phyloP scores from a whole-genome alignment of 1,284 basidiomycete species.

The Puccinia novopanici region DNA sequence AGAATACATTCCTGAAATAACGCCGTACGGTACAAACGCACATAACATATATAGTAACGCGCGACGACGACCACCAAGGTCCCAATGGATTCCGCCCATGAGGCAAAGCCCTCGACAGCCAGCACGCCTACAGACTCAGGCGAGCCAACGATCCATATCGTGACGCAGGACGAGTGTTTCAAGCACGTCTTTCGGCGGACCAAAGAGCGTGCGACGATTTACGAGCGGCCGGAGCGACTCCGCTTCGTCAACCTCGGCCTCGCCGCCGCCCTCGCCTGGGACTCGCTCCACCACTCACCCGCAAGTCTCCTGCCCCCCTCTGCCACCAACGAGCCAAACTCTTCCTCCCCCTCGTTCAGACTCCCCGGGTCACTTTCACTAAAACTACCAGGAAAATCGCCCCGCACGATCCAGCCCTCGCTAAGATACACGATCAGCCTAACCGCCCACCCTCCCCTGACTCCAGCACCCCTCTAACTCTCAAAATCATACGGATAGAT shows the following conservation, averaged over 20 bases:
- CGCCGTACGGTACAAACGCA: too few species aligned
- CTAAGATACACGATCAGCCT: constrained; percentile 14
- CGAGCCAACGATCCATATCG: constrained; percentile 5
- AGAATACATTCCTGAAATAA: not conserved
- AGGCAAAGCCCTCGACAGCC: not conserved
- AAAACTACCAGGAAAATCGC: constrained; percentile 13
- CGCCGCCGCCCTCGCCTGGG: constrained; percentile 29
- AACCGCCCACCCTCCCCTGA: constrained; percentile 4
- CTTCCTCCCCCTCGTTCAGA: not conserved
- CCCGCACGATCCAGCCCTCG: constrained; percentile 10
- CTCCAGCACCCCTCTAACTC: not conserved
- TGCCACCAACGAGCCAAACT: not conserved
- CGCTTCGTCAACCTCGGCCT: constrained; percentile 39
- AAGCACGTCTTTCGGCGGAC: constrained; percentile 22
- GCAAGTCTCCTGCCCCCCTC: not conserved
- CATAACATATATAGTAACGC: too few species aligned
- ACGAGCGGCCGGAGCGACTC: constrained; percentile 34
- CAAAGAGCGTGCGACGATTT: not conserved
- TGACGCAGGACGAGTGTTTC: constrained; percentile 43
- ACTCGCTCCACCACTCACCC: not conserved
- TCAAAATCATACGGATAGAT: not conserved
- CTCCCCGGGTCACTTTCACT: constrained; percentile 4
- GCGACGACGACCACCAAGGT: too few species aligned
- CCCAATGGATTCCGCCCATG: not conserved
- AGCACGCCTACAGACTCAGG: too few species aligned